Base-by-base conservation (phyloP, 75 land plant genomes). In the Sequoiadendron giganteum region DNA sequence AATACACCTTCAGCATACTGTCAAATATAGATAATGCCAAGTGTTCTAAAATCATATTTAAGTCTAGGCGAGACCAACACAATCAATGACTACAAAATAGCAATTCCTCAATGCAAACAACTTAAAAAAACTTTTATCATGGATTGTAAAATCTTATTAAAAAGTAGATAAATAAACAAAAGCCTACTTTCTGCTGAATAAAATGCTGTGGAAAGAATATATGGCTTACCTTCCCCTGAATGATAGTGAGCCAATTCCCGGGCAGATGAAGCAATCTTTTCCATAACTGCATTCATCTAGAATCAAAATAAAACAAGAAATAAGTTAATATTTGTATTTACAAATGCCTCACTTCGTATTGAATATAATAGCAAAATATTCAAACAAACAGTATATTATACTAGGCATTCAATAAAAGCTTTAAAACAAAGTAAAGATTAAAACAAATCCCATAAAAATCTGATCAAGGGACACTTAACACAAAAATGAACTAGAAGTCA, bases 241-340 rank as follows among this genome's bases (percentile, higher is more conserved):
- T 97, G 99, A 86, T 95, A 97, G 85, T 96, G 96, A 54, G 95
- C 95, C 86, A 98, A 93, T 89, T 98, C 99, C 77, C 93, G 95
- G 38, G 99, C 95, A 47, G 97, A 95, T 61, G 99, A 92, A 81
- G 97, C 95, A 83, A 98, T 93, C 89, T 92, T 95, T 87, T 95
- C 99, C 86, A 98, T 92, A 88, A 98, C 99, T 49, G 93, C 94
- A 90, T 96, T 95, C 95, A 98, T 96, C 99, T 98, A 89, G 85
- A 73, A 9, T 79, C 39, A 87, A 54, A 38, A 78, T 89, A 89
- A 75, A 85, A 32, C 68, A 83, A 82, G 61, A 52, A 87, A 75
- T 58, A 65, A 43, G 5, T 82, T 52, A 52, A 52, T 52, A 52
- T 1, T 1, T 52, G 55, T 52, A 52, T 1, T 52, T 52, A 52